Conservation (phyloP, 495 filamentous ascomycete species). For the Neurospora sp. region DNA sequence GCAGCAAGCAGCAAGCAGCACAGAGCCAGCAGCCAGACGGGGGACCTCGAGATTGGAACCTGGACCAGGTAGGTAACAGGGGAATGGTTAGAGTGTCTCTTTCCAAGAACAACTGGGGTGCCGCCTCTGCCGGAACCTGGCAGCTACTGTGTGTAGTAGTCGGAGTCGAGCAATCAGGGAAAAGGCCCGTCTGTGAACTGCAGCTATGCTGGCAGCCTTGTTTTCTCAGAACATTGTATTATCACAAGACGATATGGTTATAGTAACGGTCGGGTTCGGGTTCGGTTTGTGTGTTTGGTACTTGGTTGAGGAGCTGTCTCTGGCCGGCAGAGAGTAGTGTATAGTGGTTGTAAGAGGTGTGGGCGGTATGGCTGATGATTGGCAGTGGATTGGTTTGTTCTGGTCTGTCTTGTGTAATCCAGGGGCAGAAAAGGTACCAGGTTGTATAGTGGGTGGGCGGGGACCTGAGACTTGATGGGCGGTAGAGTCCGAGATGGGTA, state of each 20-base stretch:
- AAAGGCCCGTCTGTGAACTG: slow-evolving; percentile 2
- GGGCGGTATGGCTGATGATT: neutral
- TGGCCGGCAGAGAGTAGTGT: slow-evolving; percentile 5
- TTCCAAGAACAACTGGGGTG: neutral
- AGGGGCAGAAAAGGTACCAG: neutral
- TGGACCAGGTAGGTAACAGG: slow-evolving; percentile 1
- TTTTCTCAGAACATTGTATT: slow-evolving; percentile 4
- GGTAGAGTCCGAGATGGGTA: neutral
- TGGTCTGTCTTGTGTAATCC: slow-evolving; percentile 4
- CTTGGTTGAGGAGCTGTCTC: neutral
- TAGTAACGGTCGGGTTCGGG: neutral
- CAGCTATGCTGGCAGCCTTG: slow-evolving; percentile 7
- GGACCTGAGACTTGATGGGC: neutral
- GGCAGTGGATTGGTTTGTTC: neutral
- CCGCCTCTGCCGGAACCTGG: slow-evolving; percentile 14
- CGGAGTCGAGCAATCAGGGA: slow-evolving; percentile 8
- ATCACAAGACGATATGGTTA: neutral
- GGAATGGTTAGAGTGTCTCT: neutral
- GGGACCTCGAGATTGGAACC: neutral
- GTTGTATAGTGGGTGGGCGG: neutral
- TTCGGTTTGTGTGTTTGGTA: neutral
- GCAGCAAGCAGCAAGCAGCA: slow-evolving; percentile 5
- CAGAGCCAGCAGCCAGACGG: neutral
- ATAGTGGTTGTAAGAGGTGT: slow-evolving; percentile 1
- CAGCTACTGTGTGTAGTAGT: neutral